These are phyloP conservation scores for Arachis stenosperma DNA, from an alignment of 306 rosid genomes.

Conservation along the genomic window DNA sequence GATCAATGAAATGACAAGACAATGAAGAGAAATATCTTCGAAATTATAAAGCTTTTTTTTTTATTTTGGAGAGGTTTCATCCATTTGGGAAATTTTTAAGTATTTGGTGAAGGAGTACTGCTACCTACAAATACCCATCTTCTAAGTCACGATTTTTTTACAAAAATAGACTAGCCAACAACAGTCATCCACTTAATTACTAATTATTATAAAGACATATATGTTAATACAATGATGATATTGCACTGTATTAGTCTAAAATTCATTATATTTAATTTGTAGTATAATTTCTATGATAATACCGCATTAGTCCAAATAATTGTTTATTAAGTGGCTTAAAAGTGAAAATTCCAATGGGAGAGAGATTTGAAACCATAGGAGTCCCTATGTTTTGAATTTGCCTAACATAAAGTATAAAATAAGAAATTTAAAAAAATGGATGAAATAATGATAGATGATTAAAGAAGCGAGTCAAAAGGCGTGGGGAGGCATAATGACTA, in stretches of 20 bases:
- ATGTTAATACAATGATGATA: not conserved
- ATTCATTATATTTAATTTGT: not conserved
- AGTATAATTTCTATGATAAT: no score
- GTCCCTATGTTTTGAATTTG: no score
- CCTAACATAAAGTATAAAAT: no score
- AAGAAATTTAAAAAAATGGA: no score
- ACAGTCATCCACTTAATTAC: not conserved
- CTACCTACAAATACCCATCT: not conserved
- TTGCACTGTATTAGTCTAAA: not conserved
- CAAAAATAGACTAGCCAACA: not conserved
- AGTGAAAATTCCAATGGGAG: not conserved
- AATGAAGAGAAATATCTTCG: no score
- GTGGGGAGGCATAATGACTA: slow-evolving; percentile 23
- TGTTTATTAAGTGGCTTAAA: not conserved
- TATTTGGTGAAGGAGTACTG: not conserved
- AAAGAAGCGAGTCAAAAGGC: slow-evolving; percentile 22
- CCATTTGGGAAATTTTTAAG: not conserved
- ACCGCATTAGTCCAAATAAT: no score
- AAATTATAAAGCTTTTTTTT: no score
- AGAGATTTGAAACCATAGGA: no score
- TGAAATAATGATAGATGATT: not conserved
- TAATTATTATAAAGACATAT: not conserved
- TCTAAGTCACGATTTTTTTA: not conserved
- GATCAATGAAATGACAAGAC: no score
- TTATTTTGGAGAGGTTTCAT: not conserved